Conservation (phyloP, 2,329 filamentous ascomycete species). For the Clonostachys sp. region DNA sequence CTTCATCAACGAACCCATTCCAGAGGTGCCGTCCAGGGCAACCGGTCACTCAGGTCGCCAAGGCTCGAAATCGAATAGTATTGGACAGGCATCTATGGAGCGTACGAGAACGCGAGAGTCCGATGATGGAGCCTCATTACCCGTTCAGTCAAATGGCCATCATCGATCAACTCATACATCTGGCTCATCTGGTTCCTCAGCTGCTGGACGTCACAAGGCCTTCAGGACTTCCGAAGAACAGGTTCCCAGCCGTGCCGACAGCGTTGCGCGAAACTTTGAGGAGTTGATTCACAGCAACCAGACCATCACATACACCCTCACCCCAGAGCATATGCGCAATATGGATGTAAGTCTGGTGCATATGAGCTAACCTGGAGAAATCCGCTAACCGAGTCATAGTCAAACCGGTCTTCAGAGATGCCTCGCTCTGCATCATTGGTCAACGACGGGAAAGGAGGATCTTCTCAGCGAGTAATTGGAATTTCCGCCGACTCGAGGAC, state of each 20-base stretch:
- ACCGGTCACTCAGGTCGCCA: neutral
- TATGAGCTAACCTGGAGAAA: no score
- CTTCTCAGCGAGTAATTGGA: neutral
- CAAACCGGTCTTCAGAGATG: conserved; percentile 33
- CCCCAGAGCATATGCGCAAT: conserved; percentile 73
- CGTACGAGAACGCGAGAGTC: conserved; percentile 24
- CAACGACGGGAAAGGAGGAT: neutral
- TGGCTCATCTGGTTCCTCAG: conserved; percentile 46
- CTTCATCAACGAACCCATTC: conserved; percentile 20
- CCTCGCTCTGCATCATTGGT: conserved; percentile 5
- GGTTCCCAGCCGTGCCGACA: conserved; percentile 39
- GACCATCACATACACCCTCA: conserved; percentile 78
- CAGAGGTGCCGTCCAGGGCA: conserved; percentile 24
- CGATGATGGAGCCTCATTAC: conserved; percentile 19
- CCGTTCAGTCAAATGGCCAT: conserved; percentile 12
- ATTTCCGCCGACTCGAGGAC: neutral
- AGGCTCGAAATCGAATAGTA: conserved; percentile 19
- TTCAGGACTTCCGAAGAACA: conserved; percentile 56
- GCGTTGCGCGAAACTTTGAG: conserved; percentile 68
- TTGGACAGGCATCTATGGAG: conserved; percentile 33
- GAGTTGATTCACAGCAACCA: conserved; percentile 77
- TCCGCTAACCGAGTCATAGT: conserved; percentile 13
- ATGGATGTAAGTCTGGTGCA: conserved; percentile 55
- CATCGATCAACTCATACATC: conserved; percentile 38
- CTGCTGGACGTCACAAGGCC: conserved; percentile 44